Base-by-base conservation (phyloP, 371 early-diverging fungal species). In the Synchytrium microbalum region DNA sequence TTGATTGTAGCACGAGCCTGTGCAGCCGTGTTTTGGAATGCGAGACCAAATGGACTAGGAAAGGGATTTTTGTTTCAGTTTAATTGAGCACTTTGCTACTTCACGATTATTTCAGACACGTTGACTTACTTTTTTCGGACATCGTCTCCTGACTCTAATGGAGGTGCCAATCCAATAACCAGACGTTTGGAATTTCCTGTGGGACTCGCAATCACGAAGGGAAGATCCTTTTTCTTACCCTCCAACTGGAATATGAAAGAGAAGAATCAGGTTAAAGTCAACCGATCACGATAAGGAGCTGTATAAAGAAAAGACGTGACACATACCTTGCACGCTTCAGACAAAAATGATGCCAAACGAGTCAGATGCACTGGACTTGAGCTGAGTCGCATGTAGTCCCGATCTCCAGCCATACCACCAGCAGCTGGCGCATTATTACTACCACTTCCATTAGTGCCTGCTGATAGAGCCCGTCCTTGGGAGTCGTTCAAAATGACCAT, bases 311-410 rank as follows among this genome's bases (percentile, higher is more conserved):
- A 60, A 8, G 30, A 51, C 63, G n/a, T n/a, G n/a, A n/a, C 38
- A 8, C 68, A 67, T 80, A 86, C 94, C 70, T 89, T 76, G 68
- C 84, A 79, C 0, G 90, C 87, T 65, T 89, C 88, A 60, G 86
- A 83, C 30, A 93, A 67, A 60, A 93, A 93, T 53, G 83, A 72
- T 1, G 87, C 90, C 16, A 95, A 72, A 69, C 88, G 84, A 23
- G 80, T 70, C 25, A 92, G 73, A 79, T 80, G 61, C 3, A 67
- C 61, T 25, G 65, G 61, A 52, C 72, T 72, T 26, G 67, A 29
- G 1, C 73, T 73, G 67, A 80, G 74, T 16, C 77, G 54, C 1
- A 62, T 32, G 54, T 61, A 68, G 24, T 75, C 70, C 57, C 58
- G 66, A 2, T 74, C 77, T 14, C 69, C 75, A 31, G 54, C 69